Conservation (phyloP, 1,284 basidiomycete species). For the Apiotrichum veenhuisii region DNA sequence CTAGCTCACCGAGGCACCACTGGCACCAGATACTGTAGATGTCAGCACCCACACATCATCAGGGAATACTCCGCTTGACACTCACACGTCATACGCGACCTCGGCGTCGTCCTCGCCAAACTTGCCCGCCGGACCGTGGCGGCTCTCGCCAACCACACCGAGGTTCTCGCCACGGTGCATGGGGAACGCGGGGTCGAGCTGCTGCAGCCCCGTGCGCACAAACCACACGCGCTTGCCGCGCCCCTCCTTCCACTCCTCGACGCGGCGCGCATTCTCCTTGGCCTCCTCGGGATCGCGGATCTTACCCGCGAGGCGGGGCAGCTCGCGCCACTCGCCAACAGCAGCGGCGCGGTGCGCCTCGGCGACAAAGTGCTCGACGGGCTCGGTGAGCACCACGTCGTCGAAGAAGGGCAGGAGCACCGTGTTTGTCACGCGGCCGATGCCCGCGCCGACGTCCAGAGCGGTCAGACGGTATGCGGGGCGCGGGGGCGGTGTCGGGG, state of each 20-base stretch:
- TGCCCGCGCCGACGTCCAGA: conserved; percentile 80
- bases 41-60: conserved; percentile 56
- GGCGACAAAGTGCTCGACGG: conserved; percentile 69
- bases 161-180: conserved; percentile 28
- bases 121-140: conserved; percentile 24
- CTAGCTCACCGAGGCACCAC: conserved; percentile 73
- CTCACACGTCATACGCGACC: conserved; percentile 46
- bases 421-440: conserved; percentile 81
- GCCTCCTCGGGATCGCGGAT: conserved; percentile 21
- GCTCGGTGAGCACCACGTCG: conserved; percentile 82
- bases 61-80: conserved; percentile 5
- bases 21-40: conserved; percentile 73
- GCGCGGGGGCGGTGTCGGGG: conserved; percentile 24
- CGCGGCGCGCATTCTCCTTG: conserved; percentile 19
- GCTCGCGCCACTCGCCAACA: conserved; percentile 61
- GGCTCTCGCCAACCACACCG: conserved; percentile 37
- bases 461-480: conserved; percentile 59
- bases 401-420: conserved; percentile 78
- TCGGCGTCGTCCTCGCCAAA: conserved; percentile 33
- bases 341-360: conserved; percentile 60
- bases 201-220: conserved; percentile 70
- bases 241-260: conserved; percentile 20
- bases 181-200: conserved; percentile 63
- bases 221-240: conserved; percentile 72
- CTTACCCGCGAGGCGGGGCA: conserved; percentile 23